phyloP scores from a whole-genome alignment of 2,329 filamentous ascomycete genomes.

The Neonectria hederae region DNA sequence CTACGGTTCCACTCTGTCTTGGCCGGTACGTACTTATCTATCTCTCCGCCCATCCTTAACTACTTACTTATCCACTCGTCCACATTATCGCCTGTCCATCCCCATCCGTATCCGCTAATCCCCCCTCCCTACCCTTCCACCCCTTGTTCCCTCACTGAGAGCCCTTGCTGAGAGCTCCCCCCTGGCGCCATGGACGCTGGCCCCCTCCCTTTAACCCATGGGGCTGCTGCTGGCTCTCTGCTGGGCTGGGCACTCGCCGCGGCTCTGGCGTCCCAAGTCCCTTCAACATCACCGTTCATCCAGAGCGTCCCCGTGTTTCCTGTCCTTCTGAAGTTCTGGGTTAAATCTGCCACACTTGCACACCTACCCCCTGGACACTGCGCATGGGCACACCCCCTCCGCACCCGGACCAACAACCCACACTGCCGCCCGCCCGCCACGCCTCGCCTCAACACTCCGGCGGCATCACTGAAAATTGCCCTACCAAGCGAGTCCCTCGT shows the following conservation, averaged over 20 bases:
- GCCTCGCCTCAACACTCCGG: conserved; percentile 33
- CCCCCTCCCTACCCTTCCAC: background rate
- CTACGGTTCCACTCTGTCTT: background rate
- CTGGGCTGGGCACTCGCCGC: conserved; percentile 16
- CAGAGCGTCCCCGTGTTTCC: conserved; percentile 25
- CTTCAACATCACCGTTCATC: conserved; percentile 27
- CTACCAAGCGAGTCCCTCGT: conserved; percentile 3
- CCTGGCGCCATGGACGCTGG: conserved; percentile 18
- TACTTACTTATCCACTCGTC: background rate
- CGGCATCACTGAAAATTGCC: conserved; percentile 11
- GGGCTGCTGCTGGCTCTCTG: conserved; percentile 13
- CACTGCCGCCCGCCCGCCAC: conserved; percentile 32
- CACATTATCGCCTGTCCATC: conserved; percentile 22
- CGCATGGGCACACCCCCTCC: conserved; percentile 1
- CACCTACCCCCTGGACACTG: conserved; percentile 8
- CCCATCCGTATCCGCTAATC: background rate
- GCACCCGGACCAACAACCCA: conserved; percentile 31
- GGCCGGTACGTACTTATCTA: conserved; percentile 1
- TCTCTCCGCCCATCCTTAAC: conserved; percentile 20
- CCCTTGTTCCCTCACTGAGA: conserved; percentile 10
- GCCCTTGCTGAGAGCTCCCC: background rate
- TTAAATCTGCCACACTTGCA: conserved; percentile 17
- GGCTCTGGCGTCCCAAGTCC: conserved; percentile 7
- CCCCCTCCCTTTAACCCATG: conserved; percentile 13
- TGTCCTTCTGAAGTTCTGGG: conserved; percentile 10